A percentile compares a stretch with the other conserved stretches of the same genome.
phyloP scores from a whole-genome alignment of 2,329 filamentous ascomycete genomes.

The Byssochlamys sp. region DNA sequence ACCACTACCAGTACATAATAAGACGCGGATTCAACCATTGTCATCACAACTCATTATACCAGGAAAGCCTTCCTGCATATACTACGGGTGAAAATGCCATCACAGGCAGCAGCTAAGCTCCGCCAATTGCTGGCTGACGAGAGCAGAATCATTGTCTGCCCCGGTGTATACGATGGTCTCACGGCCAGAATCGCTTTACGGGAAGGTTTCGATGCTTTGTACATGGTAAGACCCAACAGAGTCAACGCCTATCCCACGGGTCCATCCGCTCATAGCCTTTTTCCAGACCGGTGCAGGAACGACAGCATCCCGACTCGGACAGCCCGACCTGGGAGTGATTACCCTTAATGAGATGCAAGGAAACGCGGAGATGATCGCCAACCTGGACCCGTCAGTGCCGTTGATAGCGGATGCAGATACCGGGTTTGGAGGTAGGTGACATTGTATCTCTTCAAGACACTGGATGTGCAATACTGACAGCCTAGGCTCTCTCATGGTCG shows the following conservation, averaged over 20 bases:
- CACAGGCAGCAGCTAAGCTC: slow-evolving; percentile 16
- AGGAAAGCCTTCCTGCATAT: too few relatives aligned
- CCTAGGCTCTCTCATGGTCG: slow-evolving; percentile 26
- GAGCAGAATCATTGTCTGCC: slow-evolving; percentile 45
- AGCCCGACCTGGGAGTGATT: slow-evolving; percentile 54
- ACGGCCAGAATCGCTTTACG: slow-evolving; percentile 54
- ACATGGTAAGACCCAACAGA: slow-evolving; percentile 47
- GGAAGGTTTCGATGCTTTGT: slow-evolving; percentile 55
- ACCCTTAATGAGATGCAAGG: slow-evolving; percentile 54
- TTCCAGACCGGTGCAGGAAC: slow-evolving; percentile 55
- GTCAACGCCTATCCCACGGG: neutral
- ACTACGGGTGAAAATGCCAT: neutral
- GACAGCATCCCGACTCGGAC: slow-evolving; percentile 50
- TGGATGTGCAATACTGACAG: neutral
- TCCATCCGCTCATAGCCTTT: neutral
- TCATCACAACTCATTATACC: too few relatives aligned
- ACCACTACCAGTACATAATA: neutral
- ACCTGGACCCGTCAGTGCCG: slow-evolving; percentile 45
- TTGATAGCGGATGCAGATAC: slow-evolving; percentile 52
- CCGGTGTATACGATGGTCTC: slow-evolving; percentile 60
- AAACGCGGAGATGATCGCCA: slow-evolving; percentile 57
- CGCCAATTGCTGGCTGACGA: slow-evolving; percentile 32
- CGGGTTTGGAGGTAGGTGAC: slow-evolving; percentile 38
- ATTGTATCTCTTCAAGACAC: neutral
- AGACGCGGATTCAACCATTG: neutral